Evolutionary conservation across 306 rosid genomes (phyloP).

Genomic region (Carpinus fangiana): DNA sequence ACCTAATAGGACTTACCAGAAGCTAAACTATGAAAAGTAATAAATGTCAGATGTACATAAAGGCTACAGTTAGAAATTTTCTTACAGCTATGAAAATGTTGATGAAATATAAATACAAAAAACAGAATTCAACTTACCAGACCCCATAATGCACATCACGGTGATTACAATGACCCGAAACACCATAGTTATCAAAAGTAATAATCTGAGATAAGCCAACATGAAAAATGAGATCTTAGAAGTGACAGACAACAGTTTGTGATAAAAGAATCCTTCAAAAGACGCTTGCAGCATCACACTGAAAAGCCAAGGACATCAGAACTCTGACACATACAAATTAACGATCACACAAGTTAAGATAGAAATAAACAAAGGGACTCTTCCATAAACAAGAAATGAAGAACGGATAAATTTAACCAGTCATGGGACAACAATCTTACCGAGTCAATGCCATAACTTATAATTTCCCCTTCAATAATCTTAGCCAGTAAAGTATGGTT

Average conservation of each 20-base stretch:
- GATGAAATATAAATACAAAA: neutral
- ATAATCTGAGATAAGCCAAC: slow-evolving; percentile 55
- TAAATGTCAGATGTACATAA: neutral
- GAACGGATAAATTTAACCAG: slow-evolving; percentile 1
- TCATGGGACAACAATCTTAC: slow-evolving; percentile 40
- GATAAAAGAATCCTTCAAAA: neutral
- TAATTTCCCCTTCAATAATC: slow-evolving; percentile 56
- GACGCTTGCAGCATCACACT: slow-evolving; percentile 24
- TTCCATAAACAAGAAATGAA: neutral
- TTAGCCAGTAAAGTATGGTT: slow-evolving; percentile 56
- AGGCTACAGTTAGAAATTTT: neutral
- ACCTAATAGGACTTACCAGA: neutral
- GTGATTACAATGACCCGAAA: slow-evolving; percentile 95
- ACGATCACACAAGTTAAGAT: neutral
- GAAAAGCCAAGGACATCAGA: neutral
- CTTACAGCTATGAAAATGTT: neutral
- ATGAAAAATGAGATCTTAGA: slow-evolving; percentile 12
- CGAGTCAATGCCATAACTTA: slow-evolving; percentile 49
- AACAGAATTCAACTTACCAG: slow-evolving; percentile 46
- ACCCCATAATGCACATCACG: slow-evolving; percentile 74
- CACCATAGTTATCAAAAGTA: slow-evolving; percentile 79
- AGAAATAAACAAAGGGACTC: neutral
- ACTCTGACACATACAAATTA: slow-evolving; percentile 9
- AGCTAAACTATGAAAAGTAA: neutral
- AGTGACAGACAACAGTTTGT: neutral